Evolutionary conservation across 768 basidiomycete genomes (phyloP).

Genomic region (Russula abietina): DNA sequence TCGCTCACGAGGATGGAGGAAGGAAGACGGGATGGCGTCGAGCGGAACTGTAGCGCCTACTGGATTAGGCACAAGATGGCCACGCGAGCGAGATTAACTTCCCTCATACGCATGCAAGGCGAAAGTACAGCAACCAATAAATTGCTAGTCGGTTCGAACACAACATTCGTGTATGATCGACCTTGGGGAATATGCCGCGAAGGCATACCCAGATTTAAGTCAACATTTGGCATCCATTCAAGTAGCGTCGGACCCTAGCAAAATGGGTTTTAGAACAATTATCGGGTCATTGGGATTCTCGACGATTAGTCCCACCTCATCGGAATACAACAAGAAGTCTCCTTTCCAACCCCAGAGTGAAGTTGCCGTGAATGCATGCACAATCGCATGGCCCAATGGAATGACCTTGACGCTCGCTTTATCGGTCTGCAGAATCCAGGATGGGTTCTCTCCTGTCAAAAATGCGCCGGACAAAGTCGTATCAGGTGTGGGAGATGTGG

Average conservation of each 20-base stretch:
- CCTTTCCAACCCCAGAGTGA: conserved; percentile 76
- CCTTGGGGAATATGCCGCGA: conserved; percentile 63
- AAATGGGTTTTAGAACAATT: not conserved
- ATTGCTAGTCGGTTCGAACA: conserved; percentile 76
- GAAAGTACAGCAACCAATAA: conserved; percentile 61
- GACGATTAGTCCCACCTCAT: conserved; percentile 56
- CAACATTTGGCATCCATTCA: conserved; percentile 75
- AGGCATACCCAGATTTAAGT: conserved; percentile 65
- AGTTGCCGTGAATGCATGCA: conserved; percentile 77
- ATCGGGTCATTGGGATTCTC: not conserved
- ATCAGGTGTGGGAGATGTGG: conserved; percentile 47
- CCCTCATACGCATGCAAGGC: not conserved
- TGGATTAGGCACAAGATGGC: conserved; percentile 6
- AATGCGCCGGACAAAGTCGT: conserved; percentile 64
- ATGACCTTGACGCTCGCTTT: conserved; percentile 59
- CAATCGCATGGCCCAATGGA: conserved; percentile 69
- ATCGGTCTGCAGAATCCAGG: conserved; percentile 79
- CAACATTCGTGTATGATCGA: conserved; percentile 72
- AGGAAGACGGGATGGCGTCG: not conserved
- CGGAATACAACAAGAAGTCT: conserved; percentile 83
- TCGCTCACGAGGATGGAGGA: not conserved
- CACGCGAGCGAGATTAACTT: conserved; percentile 8
- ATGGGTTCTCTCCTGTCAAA: conserved; percentile 84
- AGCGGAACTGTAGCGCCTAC: conserved; percentile 5
- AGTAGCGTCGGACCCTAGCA: conserved; percentile 68